phyloP scores from a whole-genome alignment of 148 eudicot genomes.

The Tetragonia tetragonoides region DNA sequence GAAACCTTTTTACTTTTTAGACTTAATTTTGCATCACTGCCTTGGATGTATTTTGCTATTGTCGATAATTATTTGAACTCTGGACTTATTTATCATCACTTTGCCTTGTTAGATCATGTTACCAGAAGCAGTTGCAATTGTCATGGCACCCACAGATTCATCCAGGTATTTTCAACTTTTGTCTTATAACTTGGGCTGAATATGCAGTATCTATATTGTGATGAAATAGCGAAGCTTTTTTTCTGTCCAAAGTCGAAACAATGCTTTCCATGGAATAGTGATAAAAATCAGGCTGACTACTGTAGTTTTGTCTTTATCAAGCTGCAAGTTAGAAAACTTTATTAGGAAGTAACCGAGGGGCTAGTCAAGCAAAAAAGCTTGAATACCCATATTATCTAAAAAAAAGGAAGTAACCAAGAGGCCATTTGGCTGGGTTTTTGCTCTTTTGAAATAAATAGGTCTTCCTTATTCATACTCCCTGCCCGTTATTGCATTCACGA shows the following conservation, averaged over 20 bases:
- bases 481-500: no score
- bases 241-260: background rate
- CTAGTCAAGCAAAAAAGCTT: no score
- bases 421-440: no score
- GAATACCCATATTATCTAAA: no score
- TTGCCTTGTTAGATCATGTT: conserved; percentile 72
- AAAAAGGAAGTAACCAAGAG: background rate
- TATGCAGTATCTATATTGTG: conserved; percentile 7
- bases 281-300: background rate
- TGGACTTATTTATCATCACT: background rate
- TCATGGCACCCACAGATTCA: conserved; percentile 97
- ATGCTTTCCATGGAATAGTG: no score
- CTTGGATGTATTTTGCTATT: conserved; percentile 4
- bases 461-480: no score
- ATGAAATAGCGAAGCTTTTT: background rate
- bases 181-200: background rate
- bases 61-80: background rate
- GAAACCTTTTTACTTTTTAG: background rate
- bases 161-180: conserved; percentile 53
- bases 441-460: no score
- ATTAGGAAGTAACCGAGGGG: background rate
- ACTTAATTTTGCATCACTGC: background rate
- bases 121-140: conserved; percentile 98
- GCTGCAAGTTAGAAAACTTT: background rate
- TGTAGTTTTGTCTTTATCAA: background rate